A percentile compares a stretch with the other conserved stretches of the same genome.
Evolutionary conservation across 352 stramenopile species (phyloP).

Genomic region (Phytophthora pisi): DNA sequence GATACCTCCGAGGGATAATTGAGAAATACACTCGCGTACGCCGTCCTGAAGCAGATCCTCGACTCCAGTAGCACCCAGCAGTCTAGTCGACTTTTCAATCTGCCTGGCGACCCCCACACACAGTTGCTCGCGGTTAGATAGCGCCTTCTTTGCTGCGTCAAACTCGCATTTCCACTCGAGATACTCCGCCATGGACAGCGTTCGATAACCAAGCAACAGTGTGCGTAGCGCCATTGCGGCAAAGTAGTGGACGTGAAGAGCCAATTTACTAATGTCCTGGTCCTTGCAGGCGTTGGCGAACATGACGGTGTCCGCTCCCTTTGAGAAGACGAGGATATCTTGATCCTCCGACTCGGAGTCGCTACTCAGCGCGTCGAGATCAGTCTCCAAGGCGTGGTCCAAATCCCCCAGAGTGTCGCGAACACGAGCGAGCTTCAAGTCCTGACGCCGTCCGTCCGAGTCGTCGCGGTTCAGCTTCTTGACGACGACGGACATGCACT

Average conservation of each 20-base stretch:
- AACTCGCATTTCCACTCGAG: conserved; percentile 76
- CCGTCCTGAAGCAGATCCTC: conserved; percentile 98
- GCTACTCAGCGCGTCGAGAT: conserved; percentile 28
- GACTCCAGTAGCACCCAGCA: conserved; percentile 96
- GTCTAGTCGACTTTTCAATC: conserved; percentile 84
- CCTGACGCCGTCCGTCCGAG: background rate
- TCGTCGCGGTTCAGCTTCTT: conserved; percentile 43
- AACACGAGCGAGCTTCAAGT: conserved; percentile 8
- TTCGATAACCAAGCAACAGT: conserved; percentile 81
- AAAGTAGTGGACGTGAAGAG: conserved; percentile 87
- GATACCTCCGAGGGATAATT: conserved; percentile 95
- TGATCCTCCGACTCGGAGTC: conserved; percentile 40
- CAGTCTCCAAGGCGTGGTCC: conserved; percentile 25
- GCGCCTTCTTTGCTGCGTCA: conserved; percentile 66
- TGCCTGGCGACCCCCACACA: conserved; percentile 74
- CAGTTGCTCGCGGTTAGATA: conserved; percentile 63
- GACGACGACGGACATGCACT: conserved; percentile 88
- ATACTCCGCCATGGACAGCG: conserved; percentile 67
- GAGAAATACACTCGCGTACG: conserved; percentile 96
- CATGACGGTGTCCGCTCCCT: conserved; percentile 91
- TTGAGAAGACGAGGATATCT: conserved; percentile 83
- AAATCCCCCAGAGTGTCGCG: conserved; percentile 38
- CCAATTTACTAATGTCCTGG: conserved; percentile 79
- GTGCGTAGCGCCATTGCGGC: conserved; percentile 88
- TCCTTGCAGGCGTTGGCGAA: conserved; percentile 75